These are phyloP conservation scores for Hericium alpestre DNA, from an alignment of 768 basidiomycete species.

Conservation along the genomic window DNA sequence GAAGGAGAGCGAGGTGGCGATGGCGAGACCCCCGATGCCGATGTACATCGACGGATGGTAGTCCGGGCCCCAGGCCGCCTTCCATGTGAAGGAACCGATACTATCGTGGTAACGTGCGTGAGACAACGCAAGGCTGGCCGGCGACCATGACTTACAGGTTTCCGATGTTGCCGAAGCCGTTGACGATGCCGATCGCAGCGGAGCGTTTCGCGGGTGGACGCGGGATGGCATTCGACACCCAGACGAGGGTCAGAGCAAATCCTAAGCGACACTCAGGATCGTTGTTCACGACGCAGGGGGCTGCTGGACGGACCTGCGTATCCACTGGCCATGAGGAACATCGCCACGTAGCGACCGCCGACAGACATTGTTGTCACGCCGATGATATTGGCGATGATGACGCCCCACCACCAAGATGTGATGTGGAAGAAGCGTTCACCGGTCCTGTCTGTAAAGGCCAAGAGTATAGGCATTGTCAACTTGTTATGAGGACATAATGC, in stretches of 20 bases:
- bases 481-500: background rate
- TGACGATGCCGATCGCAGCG: conserved; percentile 53
- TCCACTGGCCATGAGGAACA: conserved; percentile 56
- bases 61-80: conserved; percentile 46
- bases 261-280: conserved; percentile 15
- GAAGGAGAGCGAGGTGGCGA: conserved; percentile 23
- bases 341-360: conserved; percentile 46
- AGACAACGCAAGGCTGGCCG: background rate
- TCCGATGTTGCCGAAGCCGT: conserved; percentile 49
- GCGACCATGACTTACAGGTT: conserved; percentile 34
- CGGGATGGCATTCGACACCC: conserved; percentile 52
- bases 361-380: conserved; percentile 40
- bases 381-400: conserved; percentile 53
- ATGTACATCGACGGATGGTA: conserved; percentile 58
- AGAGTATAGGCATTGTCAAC: background rate
- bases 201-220: conserved; percentile 47
- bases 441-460: conserved; percentile 33
- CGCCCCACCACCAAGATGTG: conserved; percentile 46
- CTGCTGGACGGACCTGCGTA: conserved; percentile 25
- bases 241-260: conserved; percentile 39
- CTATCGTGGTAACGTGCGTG: conserved; percentile 19
- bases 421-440: conserved; percentile 61
- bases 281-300: background rate
- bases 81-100: conserved; percentile 55
- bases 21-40: conserved; percentile 23